Percentiles rank a stretch among this genome's conserved stretches.
phyloP scores from a whole-genome alignment of 306 rosid genomes.

The Trifolium repens region DNA sequence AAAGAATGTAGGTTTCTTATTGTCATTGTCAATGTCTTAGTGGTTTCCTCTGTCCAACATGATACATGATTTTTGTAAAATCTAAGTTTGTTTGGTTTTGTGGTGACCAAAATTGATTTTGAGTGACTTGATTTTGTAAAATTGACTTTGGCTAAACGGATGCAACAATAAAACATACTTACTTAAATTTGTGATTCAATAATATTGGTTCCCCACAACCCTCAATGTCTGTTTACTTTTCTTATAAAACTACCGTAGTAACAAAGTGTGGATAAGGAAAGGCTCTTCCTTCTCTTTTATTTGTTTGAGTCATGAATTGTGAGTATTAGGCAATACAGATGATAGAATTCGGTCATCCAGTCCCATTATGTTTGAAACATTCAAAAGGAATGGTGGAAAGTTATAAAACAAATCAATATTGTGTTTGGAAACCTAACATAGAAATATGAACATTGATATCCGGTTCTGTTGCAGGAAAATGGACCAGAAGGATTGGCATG shows the following conservation, averaged over 20 bases:
- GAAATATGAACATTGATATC: conserved; percentile 37
- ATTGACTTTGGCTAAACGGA: too few relatives aligned
- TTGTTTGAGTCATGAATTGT: conserved; percentile 5
- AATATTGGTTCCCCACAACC: conserved; percentile 11
- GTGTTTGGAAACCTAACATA: conserved; percentile 11
- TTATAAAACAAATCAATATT: conserved; percentile 12
- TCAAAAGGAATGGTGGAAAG: conserved; percentile 4
- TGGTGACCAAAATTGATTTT: too few relatives aligned
- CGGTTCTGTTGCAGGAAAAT: conserved; percentile 63
- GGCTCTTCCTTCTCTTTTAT: conserved; percentile 13
- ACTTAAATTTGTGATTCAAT: conserved; percentile 7
- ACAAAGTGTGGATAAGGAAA: background rate
- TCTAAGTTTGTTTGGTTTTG: too few relatives aligned
- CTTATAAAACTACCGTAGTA: background rate
- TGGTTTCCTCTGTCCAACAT: background rate
- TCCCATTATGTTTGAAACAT: background rate
- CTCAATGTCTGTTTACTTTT: conserved; percentile 15
- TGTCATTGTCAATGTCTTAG: background rate
- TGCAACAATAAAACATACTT: background rate
- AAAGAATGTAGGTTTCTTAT: background rate
- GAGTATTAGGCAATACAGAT: background rate
- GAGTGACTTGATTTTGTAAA: too few relatives aligned
- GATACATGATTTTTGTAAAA: conserved; percentile 1
- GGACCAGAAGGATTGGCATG: conserved; percentile 55
- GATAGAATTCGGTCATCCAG: conserved; percentile 11